Evolutionary conservation across 768 basidiomycete genomes (phyloP), one percentile per base, ranked within the genome.

Genomic region (Russula earlei): DNA sequence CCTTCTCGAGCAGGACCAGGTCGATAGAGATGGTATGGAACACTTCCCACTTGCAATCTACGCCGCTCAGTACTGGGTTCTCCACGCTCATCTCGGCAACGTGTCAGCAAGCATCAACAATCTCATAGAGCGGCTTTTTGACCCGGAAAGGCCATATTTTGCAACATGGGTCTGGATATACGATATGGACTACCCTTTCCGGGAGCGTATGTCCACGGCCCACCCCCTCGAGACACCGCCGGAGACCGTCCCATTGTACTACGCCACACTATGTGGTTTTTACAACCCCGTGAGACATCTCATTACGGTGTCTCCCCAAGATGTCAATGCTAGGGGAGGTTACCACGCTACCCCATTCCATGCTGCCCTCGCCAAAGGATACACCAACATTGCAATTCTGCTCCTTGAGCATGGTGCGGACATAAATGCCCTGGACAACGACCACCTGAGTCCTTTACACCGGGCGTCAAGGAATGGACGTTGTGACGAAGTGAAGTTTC

Each of bases 241-340:
- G 1, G 22, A 31, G 3, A 42, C 34, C 1, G 20, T 6, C 15
- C 49, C 55, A 2, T 24, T 56, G 24, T 56, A 56, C 14, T 56
- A 56, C 38, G 55, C 49, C 4, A 29, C 29, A 10, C 15, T 56
- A 5, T 56, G 49, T n/a, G 49, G 55, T 12, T 45, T 56, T 17
- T 20, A 24, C 31, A 20, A 5, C 43, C 48, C 51, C 10, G 55
- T 11, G 3, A 17, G 51, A 10, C 19, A 22, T 14, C 24, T 56
- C 6, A 22, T 56, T 2, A 7, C 7, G 4, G n/a, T 11, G 9
- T 20, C 12, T 33, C 27, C 49, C 8, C 8, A 5, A 3, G 42
- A 56, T 4, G 49, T 56, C 0, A 31, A 51, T 19, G 34, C 49
- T 3, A 19, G 9, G 1, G 43, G 49, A 0, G 49, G 55, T 11